These are phyloP conservation scores for Leptodontidium sp. DNA, from an alignment of 2,329 filamentous ascomycete genomes.

Conservation along the genomic window DNA sequence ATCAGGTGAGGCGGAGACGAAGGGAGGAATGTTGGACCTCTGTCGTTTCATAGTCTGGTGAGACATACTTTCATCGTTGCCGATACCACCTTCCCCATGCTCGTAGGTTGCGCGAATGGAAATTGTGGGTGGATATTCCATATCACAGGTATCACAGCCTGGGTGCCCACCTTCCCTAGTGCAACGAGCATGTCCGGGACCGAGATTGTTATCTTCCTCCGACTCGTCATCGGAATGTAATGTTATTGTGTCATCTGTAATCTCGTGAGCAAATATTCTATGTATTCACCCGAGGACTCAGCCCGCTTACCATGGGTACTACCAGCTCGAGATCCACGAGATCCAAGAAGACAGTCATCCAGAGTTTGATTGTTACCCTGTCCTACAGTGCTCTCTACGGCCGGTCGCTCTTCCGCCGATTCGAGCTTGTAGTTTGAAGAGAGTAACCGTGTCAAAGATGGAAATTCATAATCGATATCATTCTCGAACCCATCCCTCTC, in stretches of 20 bases:
- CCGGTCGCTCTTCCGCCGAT: too few relatives aligned
- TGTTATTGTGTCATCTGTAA: constrained; percentile 8
- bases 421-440: too few relatives aligned
- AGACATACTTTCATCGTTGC: background rate
- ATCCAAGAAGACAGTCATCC: too few relatives aligned
- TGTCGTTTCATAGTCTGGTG: constrained; percentile 13
- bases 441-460: too few relatives aligned
- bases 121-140: background rate
- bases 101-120: background rate
- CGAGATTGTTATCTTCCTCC: constrained; percentile 2
- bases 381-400: too few relatives aligned
- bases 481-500: constrained; percentile 5
- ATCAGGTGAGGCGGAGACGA: background rate
- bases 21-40: constrained; percentile 7
- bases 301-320: constrained; percentile 13
- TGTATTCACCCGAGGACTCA: constrained; percentile 5
- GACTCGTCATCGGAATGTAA: constrained; percentile 7
- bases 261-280: constrained; percentile 14
- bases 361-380: too few relatives aligned
- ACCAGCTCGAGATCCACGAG: too few relatives aligned
- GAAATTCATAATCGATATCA: constrained; percentile 13
- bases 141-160: constrained; percentile 11
- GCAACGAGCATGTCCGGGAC: constrained; percentile 6
- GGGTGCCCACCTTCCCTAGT: constrained; percentile 7
- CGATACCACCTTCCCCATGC: constrained; percentile 1